Conservation (phyloP, 768 basidiomycete species). For the Suillus discolor region DNA sequence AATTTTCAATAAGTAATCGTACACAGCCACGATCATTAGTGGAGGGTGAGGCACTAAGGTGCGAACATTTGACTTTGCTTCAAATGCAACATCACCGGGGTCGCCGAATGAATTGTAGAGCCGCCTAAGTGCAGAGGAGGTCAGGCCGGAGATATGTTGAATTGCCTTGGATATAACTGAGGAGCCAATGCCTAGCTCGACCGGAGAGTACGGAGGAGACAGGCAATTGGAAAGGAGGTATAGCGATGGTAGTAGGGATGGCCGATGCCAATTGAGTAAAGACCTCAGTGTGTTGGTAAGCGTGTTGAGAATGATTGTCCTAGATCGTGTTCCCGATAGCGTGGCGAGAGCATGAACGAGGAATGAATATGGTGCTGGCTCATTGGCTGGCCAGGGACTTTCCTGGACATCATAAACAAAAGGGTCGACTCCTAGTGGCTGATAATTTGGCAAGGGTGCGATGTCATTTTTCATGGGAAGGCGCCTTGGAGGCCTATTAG, state of each 20-base stretch:
- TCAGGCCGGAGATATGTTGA: conserved; percentile 72
- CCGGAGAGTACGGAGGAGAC: conserved; percentile 68
- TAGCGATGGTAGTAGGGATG: conserved; percentile 72
- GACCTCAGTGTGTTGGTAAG: conserved; percentile 76
- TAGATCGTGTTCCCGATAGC: conserved; percentile 69
- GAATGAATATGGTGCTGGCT: conserved; percentile 67
- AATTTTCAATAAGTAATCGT: conserved; percentile 68
- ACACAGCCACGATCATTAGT: conserved; percentile 64
- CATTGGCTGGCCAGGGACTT: conserved; percentile 43
- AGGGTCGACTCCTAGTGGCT: conserved; percentile 47
- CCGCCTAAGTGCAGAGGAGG: conserved; percentile 54
- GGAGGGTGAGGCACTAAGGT: conserved; percentile 75
- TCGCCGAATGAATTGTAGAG: conserved; percentile 80
- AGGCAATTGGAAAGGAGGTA: conserved; percentile 85
- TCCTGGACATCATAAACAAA: conserved; percentile 42
- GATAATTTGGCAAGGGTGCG: conserved; percentile 28
- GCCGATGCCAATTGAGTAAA: conserved; percentile 63
- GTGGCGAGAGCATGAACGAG: conserved; percentile 64
- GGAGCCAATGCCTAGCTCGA: conserved; percentile 71
- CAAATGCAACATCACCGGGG: conserved; percentile 85
- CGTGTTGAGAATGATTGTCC: conserved; percentile 66
- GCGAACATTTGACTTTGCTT: conserved; percentile 75
- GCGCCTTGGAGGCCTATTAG: conserved; percentile 8
- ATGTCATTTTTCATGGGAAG: conserved; percentile 27
- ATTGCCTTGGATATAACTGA: conserved; percentile 71